These are phyloP conservation scores for Sonneratia alba DNA, from an alignment of 345 rosid genomes.

Conservation along the genomic window DNA sequence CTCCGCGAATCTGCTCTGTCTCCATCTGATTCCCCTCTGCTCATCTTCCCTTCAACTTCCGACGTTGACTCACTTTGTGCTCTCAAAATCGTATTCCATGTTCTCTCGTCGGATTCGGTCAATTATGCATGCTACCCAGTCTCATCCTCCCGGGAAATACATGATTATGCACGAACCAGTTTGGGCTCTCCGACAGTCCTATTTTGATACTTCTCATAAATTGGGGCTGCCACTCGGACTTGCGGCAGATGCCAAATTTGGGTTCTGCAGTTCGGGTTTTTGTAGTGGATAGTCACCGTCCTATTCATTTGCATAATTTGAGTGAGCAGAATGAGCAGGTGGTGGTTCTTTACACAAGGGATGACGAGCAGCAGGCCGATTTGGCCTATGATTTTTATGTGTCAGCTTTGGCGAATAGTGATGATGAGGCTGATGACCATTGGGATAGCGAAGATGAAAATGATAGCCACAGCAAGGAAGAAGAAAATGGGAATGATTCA, in stretches of 20 bases:
- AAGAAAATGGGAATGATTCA: conserved; percentile 30
- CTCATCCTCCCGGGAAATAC: conserved; percentile 71
- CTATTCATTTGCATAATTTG: conserved; percentile 83
- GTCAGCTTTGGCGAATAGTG: conserved; percentile 49
- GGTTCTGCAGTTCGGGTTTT: conserved; percentile 58
- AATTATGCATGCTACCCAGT: conserved; percentile 91
- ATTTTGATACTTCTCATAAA: conserved; percentile 59
- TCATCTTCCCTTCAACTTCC: conserved; percentile 85
- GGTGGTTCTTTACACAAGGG: conserved; percentile 67
- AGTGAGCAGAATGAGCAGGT: conserved; percentile 62
- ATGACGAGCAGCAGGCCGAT: conserved; percentile 84
- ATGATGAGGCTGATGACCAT: conserved; percentile 19
- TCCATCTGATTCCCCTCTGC: conserved; percentile 53
- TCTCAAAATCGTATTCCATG: conserved; percentile 65
- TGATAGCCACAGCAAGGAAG: conserved; percentile 32
- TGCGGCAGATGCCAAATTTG: conserved; percentile 39
- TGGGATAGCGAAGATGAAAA: conserved; percentile 25
- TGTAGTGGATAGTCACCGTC: conserved; percentile 91
- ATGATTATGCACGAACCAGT: conserved; percentile 52
- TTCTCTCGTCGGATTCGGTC: conserved; percentile 84
- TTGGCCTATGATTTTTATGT: conserved; percentile 75
- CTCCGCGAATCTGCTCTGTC: conserved; percentile 64
- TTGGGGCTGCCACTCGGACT: conserved; percentile 92
- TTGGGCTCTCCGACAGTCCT: conserved; percentile 39
- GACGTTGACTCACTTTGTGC: conserved; percentile 89